Base-by-base conservation (phyloP, 1,284 basidiomycete genomes). In the Apiotrichum domesticum region DNA sequence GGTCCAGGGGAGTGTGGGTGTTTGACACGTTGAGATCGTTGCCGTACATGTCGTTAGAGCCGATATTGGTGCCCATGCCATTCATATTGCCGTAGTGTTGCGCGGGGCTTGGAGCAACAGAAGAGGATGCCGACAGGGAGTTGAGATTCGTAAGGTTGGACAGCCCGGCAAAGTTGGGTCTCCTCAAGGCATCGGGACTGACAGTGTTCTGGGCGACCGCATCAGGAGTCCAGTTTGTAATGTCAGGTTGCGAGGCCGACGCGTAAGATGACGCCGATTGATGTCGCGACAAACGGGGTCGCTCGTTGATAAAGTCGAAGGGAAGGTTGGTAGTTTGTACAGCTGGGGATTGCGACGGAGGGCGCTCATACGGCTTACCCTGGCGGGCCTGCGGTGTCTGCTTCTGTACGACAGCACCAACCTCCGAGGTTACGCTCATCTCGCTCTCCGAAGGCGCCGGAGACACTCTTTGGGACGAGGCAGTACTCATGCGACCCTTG, bases 361-460 rank as follows among this genome's bases (percentile, higher is more conserved):
- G 73, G 41, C 72, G 59, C 32, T 73, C 70, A 55, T 75, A 74
- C 1, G 73, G 73, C 54, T 73, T 74, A 10, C 60, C 64, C 35
- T 65, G 60, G 29, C 72, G 64, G 7, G 64, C 67, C 21, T 60
- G 64, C 1, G 71, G 69, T 1, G 69, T 71, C 42, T 74, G 73
- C 57, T 71, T 72, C 49, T 69, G 69, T 10, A 70, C 48, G 14
- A 71, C 63, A 0, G 73, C 70, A 9, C 73, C 73, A 21, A 70
- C 71, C 55, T 72, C 72, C 1, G 71, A 70, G 14, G 71, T 66
- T 11, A 73, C 67, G 40, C 69, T 72, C 55, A 63, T 46, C 29
- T 73, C 71, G 40, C 63, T 70, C 46, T 75, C 73, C 0, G 72
- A 73, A 1, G 68, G 67, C 5, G 66, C 66, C 3, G 74, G 71